Evolutionary conservation across 192 early-diverging fungal genomes (phyloP).

Genomic region (Linnemannia elongata): DNA sequence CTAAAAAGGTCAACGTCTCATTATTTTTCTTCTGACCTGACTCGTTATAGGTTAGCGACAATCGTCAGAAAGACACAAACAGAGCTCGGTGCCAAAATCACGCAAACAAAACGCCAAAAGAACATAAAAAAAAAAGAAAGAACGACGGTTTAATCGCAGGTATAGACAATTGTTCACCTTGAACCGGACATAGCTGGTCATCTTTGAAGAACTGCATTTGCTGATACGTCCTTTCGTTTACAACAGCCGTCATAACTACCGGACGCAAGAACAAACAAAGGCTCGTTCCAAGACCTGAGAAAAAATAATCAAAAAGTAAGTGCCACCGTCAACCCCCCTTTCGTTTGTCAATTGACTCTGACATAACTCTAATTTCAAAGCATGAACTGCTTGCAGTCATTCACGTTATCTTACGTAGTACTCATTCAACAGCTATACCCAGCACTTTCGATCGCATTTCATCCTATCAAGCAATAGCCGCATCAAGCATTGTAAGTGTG

Average conservation of each 20-base stretch:
- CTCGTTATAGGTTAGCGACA: slow-evolving; percentile 1
- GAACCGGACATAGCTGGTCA: not conserved
- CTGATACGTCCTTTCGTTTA: slow-evolving; percentile 3
- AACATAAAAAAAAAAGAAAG: not conserved
- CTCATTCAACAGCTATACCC: too few species aligned
- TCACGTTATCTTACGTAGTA: too few species aligned
- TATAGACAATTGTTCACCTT: slow-evolving; percentile 10
- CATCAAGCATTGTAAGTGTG: slow-evolving; percentile 25
- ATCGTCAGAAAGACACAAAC: not conserved
- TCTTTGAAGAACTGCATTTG: slow-evolving; percentile 4
- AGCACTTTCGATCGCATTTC: slow-evolving; percentile 11
- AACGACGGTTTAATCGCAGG: not conserved
- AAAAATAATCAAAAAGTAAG: not conserved
- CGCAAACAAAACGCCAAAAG: not conserved
- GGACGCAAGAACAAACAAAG: slow-evolving; percentile 1
- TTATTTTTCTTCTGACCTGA: slow-evolving; percentile 13
- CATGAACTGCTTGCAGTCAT: too few species aligned
- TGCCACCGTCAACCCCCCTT: not conserved
- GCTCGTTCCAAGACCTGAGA: slow-evolving; percentile 11
- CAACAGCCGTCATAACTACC: slow-evolving; percentile 2
- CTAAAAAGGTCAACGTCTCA: slow-evolving; percentile 3
- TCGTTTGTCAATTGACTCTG: slow-evolving; percentile 8
- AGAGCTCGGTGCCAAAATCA: not conserved
- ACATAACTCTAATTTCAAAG: not conserved
- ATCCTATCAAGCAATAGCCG: slow-evolving; percentile 27